Evolutionary conservation across 1,284 basidiomycete species (phyloP), one percentile per base, ranked within the genome.

Genomic region (Chalciporus piperatoides): DNA sequence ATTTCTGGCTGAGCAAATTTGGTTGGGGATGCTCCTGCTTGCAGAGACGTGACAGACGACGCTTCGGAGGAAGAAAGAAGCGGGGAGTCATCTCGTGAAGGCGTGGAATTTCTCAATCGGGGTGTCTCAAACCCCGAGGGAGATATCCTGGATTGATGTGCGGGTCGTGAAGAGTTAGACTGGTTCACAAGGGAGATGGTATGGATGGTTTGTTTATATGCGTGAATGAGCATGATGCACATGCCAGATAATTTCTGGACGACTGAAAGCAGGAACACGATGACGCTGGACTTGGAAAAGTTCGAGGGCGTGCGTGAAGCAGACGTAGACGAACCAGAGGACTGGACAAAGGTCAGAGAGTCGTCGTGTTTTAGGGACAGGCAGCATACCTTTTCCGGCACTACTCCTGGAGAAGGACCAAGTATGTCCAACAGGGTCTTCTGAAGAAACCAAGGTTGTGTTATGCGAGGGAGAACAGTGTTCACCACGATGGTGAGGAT

Each of bases 371-470:
- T 23, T 45, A 14, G 36, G 25, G 5, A 24, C 24, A 10, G 17
- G 47, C 30, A 41, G 60, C 69, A 44, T 53, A 77, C 75, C 59
- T 72, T 63, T 48, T 68, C 42, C 51, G 57, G 28, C 54, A 54
- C 28, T 64, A 65, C 24, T 69, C 72, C 45, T 9, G 48, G 23
- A 35, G 67, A 58, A 15, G 74, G 70, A 23, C 78, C 82, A 23
- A 92, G 63, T 8, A 81, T 65, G 59, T 84, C 80, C 28, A 90
- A 69, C 8, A 87, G 74, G 6, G 74, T 61, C 61, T 76, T 81
- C 44, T 91, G 78, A 35, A 92, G 76, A 63, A 91, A 92, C 88
- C 88, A 91, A 1, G 90, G 88, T 61, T 92, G 85, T 5, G 81
- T 78, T 35, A 92, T 65, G 55, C 78, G 81, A 23, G 82, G 82